Base-by-base conservation (phyloP, 2,329 filamentous ascomycete species). In the Aureobasidium zeae region DNA sequence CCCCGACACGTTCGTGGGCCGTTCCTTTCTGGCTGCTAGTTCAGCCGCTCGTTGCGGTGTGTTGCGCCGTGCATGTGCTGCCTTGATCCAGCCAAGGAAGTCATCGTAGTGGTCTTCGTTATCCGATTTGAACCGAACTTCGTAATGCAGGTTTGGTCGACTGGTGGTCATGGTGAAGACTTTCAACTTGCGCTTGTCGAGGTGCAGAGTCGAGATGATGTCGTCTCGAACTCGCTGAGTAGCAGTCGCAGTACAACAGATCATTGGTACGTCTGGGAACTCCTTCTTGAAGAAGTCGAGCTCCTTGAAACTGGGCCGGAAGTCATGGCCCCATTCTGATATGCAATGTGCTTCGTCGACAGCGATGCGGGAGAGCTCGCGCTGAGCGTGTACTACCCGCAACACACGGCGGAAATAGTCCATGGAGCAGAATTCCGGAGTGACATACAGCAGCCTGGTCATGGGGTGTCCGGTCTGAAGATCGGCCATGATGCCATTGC, bases 281-380 rank as follows among this genome's bases (percentile, higher is more conserved):
- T 79, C 79, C 36, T 77, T 72, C 53, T 84, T 81, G 67, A 96
- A 91, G 79, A 86, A 95, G 2, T 77, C 81, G 5, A 96, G 72
- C 15, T 82, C 76, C 57, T 91, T 87, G 64, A 94, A 96, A 46
- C 87, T 84, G 25, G 81, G 84, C n/a, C 89, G 82, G 59, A 96
- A 96, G 62, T 96, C 89, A 60, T 96, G 88, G 2, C 89, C 89
- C 89, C 89, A 95, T 78, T 95, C 88, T 17, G 86, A 94, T 53
- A 96, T 94, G 61, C 89, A 96, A 62, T 96, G 89, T 2, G 89
- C 89, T 65, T 96, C 89, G 57, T 96, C 89, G 46, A 96, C 80
- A 35, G 84, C 89, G 50, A 96, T 77, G 11, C 89, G 78, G 8
- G 83, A 81, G n/a, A 96, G 74, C 63, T 95, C 86, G 46, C 76